Percentiles rank a stretch among this genome's conserved stretches.
phyloP scores from a whole-genome alignment of 768 basidiomycete genomes.

The Termitomyces sp. region DNA sequence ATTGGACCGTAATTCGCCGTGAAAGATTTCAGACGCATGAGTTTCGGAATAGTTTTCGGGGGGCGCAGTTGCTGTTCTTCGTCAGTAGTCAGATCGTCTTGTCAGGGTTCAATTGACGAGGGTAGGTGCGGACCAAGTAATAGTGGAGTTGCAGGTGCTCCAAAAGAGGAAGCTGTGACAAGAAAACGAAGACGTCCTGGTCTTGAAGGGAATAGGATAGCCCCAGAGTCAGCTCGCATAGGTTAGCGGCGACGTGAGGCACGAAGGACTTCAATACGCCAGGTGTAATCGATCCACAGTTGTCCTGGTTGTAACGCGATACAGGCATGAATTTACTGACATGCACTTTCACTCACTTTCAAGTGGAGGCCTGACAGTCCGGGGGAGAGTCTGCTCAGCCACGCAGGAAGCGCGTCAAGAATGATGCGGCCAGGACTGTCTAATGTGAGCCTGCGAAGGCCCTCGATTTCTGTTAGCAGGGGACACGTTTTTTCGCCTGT shows the following conservation, averaged over 20 bases:
- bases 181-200: slow-evolving; percentile 44
- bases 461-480: slow-evolving; percentile 21
- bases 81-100: neutral
- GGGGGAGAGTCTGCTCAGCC: slow-evolving; percentile 32
- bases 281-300: slow-evolving; percentile 62
- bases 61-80: slow-evolving; percentile 37
- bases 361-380: slow-evolving; percentile 36
- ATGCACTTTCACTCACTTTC: slow-evolving; percentile 24
- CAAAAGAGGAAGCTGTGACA: slow-evolving; percentile 35
- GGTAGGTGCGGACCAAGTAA: slow-evolving; percentile 41
- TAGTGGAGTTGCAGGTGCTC: slow-evolving; percentile 39
- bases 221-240: slow-evolving; percentile 41
- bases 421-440: slow-evolving; percentile 34
- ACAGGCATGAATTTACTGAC: neutral
- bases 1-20: slow-evolving; percentile 22
- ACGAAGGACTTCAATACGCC: slow-evolving; percentile 45
- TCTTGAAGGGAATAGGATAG: slow-evolving; percentile 57
- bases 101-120: neutral
- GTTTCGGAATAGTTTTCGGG: slow-evolving; percentile 16
- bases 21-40: slow-evolving; percentile 26
- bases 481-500: slow-evolving; percentile 25
- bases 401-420: slow-evolving; percentile 37
- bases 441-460: slow-evolving; percentile 27
- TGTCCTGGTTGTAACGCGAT: slow-evolving; percentile 29
- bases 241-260: slow-evolving; percentile 27